Base-by-base conservation (phyloP, 1,139 yeast genomes). In the Taiozyma onychis region DNA sequence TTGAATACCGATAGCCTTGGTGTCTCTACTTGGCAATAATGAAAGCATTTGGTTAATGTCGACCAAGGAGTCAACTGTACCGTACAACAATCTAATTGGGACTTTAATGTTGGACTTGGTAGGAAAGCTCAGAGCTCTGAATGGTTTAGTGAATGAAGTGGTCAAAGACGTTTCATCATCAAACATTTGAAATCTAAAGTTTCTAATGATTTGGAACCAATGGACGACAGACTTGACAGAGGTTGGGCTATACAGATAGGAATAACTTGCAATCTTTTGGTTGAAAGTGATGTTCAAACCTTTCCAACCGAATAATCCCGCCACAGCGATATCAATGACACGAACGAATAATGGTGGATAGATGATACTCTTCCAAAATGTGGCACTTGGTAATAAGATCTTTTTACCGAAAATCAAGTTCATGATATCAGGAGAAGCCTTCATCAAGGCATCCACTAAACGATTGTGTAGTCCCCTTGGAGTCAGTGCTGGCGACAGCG, bases 401-500 rank as follows among this genome's bases (percentile, higher is more conserved):
- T 78, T 78, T 50, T 83, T 74, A 10, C 97, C 95, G 66, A 91
- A 91, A 43, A 89, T 69, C 45, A 85, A 66, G 63, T 78, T 90
- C 61, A 91, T 75, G 43, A 89, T 68, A 49, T 82, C 77, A 2
- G 98, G 98, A 2, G 90, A 82, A 8, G 95, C 79, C 61, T 88
- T 84, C 57, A 88, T 78, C 43, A 91, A 73, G 0, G 90, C 76
- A 63, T 89, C 95, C 37, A 88, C 83, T 51, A 90, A 72, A 63
- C 79, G 76, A 57, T 91, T 87, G 54, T 85, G 82, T 26, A 91
- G 72, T 1, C 96, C 95, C 47, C 83, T 87, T 0, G 98, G 98
- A 0, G 97, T 88, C 70, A 95, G 87, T 1, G 98, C 98, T 0
- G 98, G 98, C 0, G 97, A 88, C 42, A 88, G 77, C 6, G 95